Evolutionary conservation across 495 filamentous ascomycete species (phyloP).

Genomic region (Niebla homalea): DNA sequence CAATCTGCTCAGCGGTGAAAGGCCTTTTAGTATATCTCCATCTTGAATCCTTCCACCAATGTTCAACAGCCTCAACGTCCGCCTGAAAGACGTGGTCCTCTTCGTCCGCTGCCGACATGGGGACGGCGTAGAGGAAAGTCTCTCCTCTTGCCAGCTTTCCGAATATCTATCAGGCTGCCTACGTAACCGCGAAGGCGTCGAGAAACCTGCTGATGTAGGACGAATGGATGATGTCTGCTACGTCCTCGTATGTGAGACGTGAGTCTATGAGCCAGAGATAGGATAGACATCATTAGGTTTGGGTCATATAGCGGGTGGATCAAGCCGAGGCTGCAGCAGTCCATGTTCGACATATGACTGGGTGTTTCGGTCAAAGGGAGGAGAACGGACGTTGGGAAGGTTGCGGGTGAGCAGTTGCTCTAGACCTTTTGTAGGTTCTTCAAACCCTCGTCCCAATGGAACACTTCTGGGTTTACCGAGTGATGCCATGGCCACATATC

Average conservation of each 20-base stretch:
- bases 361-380: slow-evolving; percentile 1
- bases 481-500: too few relatives aligned
- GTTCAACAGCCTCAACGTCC: slow-evolving; percentile 76
- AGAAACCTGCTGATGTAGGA: too few relatives aligned
- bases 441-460: too few relatives aligned
- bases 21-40: slow-evolving; percentile 89
- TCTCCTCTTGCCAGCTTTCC: not conserved
- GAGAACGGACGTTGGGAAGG: not conserved
- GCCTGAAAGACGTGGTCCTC: slow-evolving; percentile 70
- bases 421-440: too few relatives aligned
- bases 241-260: too few relatives aligned
- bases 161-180: not conserved
- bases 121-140: slow-evolving; percentile 7
- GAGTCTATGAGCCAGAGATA: too few relatives aligned
- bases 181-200: not conserved
- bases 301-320: not conserved
- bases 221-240: too few relatives aligned
- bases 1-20: slow-evolving; percentile 94
- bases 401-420: not conserved
- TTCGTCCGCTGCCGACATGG: slow-evolving; percentile 43
- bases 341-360: not conserved
- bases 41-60: slow-evolving; percentile 86
- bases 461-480: too few relatives aligned
- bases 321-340: not conserved
- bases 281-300: too few relatives aligned